These are phyloP conservation scores for Quercus phellos DNA, from an alignment of 331 rosid genomes.

Conservation along the genomic window DNA sequence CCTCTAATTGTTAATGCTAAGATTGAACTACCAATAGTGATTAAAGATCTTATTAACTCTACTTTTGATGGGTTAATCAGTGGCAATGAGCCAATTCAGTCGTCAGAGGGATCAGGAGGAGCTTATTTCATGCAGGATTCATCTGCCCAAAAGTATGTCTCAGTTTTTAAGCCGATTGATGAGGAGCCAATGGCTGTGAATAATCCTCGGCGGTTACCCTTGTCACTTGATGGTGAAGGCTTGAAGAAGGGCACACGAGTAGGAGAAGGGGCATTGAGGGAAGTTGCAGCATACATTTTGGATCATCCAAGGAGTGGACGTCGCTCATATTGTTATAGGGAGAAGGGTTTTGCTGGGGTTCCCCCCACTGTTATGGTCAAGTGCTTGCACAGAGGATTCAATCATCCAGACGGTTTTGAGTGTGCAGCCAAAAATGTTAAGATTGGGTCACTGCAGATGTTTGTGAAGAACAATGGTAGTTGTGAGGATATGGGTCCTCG, in stretches of 20 bases:
- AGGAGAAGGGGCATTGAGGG: constrained; percentile 68
- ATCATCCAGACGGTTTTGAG: constrained; percentile 43
- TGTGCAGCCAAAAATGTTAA: constrained; percentile 31
- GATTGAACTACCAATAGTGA: constrained; percentile 28
- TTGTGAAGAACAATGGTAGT: constrained; percentile 55
- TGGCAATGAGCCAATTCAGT: constrained; percentile 48
- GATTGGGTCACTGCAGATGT: constrained; percentile 67
- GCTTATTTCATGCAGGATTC: constrained; percentile 67
- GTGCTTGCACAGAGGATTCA: constrained; percentile 50
- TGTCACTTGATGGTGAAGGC: constrained; percentile 61
- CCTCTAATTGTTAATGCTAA: constrained; percentile 40
- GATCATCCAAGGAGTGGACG: constrained; percentile 63
- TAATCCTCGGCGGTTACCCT: constrained; percentile 50
- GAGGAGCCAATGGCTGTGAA: constrained; percentile 77
- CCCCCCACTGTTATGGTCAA: constrained; percentile 65
- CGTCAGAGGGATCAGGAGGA: constrained; percentile 74
- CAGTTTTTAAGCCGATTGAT: constrained; percentile 68
- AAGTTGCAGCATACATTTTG: constrained; percentile 72
- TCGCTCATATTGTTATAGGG: constrained; percentile 14
- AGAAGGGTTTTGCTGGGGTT: constrained; percentile 58
- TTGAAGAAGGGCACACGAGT: constrained; percentile 63
- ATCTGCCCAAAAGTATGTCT: constrained; percentile 48
- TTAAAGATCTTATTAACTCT: constrained; percentile 42
- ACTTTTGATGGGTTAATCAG: constrained; percentile 52
- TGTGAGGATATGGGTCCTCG: constrained; percentile 78